Evolutionary conservation across 2,329 filamentous ascomycete species (phyloP).

Genomic region (Myriosclerotinia scirpicola): DNA sequence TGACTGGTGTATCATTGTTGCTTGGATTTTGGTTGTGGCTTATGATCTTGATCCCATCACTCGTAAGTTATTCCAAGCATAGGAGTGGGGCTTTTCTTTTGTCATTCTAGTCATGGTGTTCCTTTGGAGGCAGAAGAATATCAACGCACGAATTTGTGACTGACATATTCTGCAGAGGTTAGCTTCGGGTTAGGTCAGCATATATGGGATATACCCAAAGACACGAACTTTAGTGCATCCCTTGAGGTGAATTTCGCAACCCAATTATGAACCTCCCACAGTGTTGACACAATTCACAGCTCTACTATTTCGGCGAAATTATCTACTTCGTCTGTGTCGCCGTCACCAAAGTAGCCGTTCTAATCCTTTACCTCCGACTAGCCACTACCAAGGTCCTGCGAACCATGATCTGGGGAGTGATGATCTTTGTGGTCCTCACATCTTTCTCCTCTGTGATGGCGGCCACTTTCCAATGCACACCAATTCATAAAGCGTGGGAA

Average conservation of each 20-base stretch:
- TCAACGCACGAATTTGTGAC: neutral
- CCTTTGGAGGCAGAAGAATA: neutral
- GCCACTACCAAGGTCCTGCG: slow-evolving; percentile 8
- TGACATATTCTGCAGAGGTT: slow-evolving; percentile 13
- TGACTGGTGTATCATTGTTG: slow-evolving; percentile 19
- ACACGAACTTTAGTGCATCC: slow-evolving; percentile 16
- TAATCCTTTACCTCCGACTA: slow-evolving; percentile 16
- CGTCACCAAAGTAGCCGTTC: slow-evolving; percentile 12
- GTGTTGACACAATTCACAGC: slow-evolving; percentile 3
- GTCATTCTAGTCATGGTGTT: neutral
- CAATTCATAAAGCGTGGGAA: slow-evolving; percentile 11
- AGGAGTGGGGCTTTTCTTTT: neutral
- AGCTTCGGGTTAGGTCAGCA: slow-evolving; percentile 18
- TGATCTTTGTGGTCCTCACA: slow-evolving; percentile 13
- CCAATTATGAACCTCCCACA: neutral
- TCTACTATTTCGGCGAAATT: slow-evolving; percentile 17
- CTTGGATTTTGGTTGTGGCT: slow-evolving; percentile 19
- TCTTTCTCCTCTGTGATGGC: slow-evolving; percentile 3
- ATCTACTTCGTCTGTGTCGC: slow-evolving; percentile 14
- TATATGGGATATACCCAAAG: slow-evolving; percentile 12
- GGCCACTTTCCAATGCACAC: slow-evolving; percentile 19
- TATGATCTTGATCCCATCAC: slow-evolving; percentile 18
- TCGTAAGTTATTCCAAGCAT: slow-evolving; percentile 3
- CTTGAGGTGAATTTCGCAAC: slow-evolving; percentile 11
- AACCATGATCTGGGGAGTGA: neutral